A percentile compares a stretch with the other conserved stretches of the same genome.
phyloP scores from a whole-genome alignment of 805 yeast genomes.

The Candida nitratophila region DNA sequence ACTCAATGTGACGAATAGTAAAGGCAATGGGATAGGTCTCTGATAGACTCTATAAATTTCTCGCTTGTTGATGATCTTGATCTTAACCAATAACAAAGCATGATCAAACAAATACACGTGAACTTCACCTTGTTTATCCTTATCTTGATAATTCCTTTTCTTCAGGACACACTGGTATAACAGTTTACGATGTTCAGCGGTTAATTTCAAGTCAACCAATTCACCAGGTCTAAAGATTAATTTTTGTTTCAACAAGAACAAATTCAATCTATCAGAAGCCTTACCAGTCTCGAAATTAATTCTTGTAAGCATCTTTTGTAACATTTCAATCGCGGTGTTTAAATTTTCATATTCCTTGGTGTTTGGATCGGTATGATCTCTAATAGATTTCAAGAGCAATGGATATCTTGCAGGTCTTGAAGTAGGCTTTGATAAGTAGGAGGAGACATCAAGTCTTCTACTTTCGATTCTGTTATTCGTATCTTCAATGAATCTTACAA shows the following conservation, averaged over 20 bases:
- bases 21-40: conserved; percentile 76
- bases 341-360: conserved; percentile 66
- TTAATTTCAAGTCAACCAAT: conserved; percentile 75
- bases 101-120: conserved; percentile 87
- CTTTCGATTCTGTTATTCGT: conserved; percentile 80
- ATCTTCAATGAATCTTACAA: conserved; percentile 90
- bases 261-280: conserved; percentile 85
- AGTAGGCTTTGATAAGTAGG: conserved; percentile 91
- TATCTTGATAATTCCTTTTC: conserved; percentile 63
- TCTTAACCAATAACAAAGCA: conserved; percentile 75
- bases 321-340: conserved; percentile 64
- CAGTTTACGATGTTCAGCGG: conserved; percentile 74
- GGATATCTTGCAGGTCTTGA: conserved; percentile 95
- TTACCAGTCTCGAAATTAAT: conserved; percentile 88
- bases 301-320: conserved; percentile 67
- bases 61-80: conserved; percentile 79
- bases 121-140: conserved; percentile 67
- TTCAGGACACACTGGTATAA: conserved; percentile 72
- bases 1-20: conserved; percentile 65
- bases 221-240: conserved; percentile 78
- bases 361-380: conserved; percentile 74
- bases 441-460: conserved; percentile 83
- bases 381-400: conserved; percentile 69
- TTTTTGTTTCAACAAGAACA: conserved; percentile 80
- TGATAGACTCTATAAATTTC: conserved; percentile 90